These are phyloP conservation scores for Arthrinium phaeospermum DNA, from an alignment of 2,329 filamentous ascomycete species.

Conservation along the genomic window DNA sequence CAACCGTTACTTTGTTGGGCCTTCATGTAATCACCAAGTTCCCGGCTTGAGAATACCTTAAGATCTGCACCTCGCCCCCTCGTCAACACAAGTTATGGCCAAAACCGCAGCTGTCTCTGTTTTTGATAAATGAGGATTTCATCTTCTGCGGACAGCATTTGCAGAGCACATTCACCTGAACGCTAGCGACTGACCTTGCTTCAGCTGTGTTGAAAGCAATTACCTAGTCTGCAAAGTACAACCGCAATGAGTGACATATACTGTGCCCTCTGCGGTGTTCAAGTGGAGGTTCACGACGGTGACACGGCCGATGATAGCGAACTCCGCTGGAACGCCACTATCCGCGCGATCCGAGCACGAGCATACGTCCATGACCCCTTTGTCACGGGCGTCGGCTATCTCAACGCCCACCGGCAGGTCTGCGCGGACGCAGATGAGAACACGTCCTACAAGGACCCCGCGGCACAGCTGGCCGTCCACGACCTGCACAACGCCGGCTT, in stretches of 20 bases:
- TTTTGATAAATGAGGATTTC: background rate
- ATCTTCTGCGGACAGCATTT: background rate
- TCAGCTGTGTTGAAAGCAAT: background rate
- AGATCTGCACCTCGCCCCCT: background rate
- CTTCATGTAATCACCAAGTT: too few relatives aligned
- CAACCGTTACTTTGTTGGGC: too few relatives aligned
- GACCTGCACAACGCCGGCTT: background rate
- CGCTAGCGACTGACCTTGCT: background rate
- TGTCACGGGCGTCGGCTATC: constrained; percentile 30
- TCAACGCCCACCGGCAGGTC: constrained; percentile 24
- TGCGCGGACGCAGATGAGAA: constrained; percentile 22
- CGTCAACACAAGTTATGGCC: background rate
- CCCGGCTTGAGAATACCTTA: background rate
- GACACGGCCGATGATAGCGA: constrained; percentile 18
- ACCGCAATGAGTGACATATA: constrained; percentile 18
- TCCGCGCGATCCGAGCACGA: constrained; percentile 26
- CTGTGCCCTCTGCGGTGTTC: constrained; percentile 29
- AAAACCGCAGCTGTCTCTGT: background rate
- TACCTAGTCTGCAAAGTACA: background rate
- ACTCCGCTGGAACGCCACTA: constrained; percentile 28
- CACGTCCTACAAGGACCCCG: constrained; percentile 19
- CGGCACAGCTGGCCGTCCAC: constrained; percentile 21
- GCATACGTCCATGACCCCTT: constrained; percentile 22
- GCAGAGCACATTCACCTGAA: background rate
- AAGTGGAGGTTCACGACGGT: constrained; percentile 26